Percentiles rank a stretch among this genome's conserved stretches.
Evolutionary conservation across 2,329 filamentous ascomycete species (phyloP).

Genomic region (Fonsecaea erecta): DNA sequence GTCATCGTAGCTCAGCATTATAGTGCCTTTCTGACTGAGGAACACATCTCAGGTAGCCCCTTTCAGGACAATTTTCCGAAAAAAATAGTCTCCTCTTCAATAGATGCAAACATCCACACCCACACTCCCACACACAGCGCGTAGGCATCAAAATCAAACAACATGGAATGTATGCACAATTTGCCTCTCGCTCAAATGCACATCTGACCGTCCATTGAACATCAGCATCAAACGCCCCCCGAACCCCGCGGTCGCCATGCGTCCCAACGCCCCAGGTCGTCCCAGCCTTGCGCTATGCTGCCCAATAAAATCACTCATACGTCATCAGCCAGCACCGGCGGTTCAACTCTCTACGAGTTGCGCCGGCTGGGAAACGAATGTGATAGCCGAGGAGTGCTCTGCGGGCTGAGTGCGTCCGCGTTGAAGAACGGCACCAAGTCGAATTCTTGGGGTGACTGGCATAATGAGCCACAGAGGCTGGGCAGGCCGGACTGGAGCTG

Average conservation of each 20-base stretch:
- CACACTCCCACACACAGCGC: neutral
- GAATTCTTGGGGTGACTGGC: slow-evolving; percentile 34
- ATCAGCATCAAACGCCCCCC: neutral
- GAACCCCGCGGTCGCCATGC: neutral
- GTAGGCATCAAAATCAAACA: neutral
- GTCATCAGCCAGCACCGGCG: neutral
- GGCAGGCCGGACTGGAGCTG: slow-evolving; percentile 31
- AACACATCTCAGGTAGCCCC: slow-evolving; percentile 1
- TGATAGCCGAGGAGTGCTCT: slow-evolving; percentile 24
- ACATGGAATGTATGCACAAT: slow-evolving; percentile 8
- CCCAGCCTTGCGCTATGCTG: slow-evolving; percentile 24
- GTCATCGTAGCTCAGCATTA: slow-evolving; percentile 7
- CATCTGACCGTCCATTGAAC: neutral
- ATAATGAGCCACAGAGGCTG: slow-evolving; percentile 27
- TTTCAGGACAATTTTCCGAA: neutral
- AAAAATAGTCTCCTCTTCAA: neutral
- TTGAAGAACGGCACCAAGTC: slow-evolving; percentile 35
- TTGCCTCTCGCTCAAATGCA: slow-evolving; percentile 14
- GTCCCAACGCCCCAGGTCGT: neutral
- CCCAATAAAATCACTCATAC: slow-evolving; percentile 4
- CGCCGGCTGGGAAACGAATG: slow-evolving; percentile 17
- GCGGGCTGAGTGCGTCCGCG: slow-evolving; percentile 19
- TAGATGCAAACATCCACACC: slow-evolving; percentile 1
- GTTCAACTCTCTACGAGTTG: slow-evolving; percentile 5
- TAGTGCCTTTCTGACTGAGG: neutral